These are phyloP conservation scores for Aspergillus brasiliensis DNA, from an alignment of 2,329 filamentous ascomycete species.

Conservation along the genomic window DNA sequence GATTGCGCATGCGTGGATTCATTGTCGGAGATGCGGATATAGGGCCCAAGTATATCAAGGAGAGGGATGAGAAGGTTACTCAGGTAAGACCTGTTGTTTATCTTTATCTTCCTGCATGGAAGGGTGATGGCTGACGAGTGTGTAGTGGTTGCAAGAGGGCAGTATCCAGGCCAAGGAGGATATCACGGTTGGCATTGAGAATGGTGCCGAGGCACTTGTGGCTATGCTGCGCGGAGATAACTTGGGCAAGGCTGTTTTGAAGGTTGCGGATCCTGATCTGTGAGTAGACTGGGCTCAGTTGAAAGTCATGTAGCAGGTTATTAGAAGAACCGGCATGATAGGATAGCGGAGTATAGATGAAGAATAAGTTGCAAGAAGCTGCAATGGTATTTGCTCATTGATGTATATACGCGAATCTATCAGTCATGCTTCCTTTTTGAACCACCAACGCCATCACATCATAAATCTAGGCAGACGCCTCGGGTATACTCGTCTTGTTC, in stretches of 20 bases:
- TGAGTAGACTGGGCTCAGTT: neutral
- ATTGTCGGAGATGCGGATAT: slow-evolving; percentile 69
- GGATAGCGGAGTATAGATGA: too few relatives aligned
- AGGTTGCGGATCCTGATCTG: slow-evolving; percentile 37
- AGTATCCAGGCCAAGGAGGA: slow-evolving; percentile 70
- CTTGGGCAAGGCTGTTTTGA: slow-evolving; percentile 82
- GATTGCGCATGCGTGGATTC: slow-evolving; percentile 71
- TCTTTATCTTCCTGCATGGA: neutral
- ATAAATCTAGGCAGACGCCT: neutral
- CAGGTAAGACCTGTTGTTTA: neutral
- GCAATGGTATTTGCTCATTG: neutral
- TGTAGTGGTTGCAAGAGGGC: slow-evolving; percentile 73
- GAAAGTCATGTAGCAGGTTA: too few relatives aligned
- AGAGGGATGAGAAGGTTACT: slow-evolving; percentile 71
- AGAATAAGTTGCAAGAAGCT: neutral
- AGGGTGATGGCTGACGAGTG: slow-evolving; percentile 33
- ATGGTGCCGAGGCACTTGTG: slow-evolving; percentile 71
- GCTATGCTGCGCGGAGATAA: slow-evolving; percentile 77
- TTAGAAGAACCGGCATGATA: too few relatives aligned
- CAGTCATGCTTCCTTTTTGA: neutral
- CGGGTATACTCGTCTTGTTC: slow-evolving; percentile 36
- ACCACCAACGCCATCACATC: neutral
- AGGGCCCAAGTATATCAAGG: slow-evolving; percentile 65
- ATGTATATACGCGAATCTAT: neutral
- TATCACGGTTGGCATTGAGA: slow-evolving; percentile 75